Evolutionary conservation across 2,329 filamentous ascomycete species (phyloP).

Genomic region (Cercospora sp.): DNA sequence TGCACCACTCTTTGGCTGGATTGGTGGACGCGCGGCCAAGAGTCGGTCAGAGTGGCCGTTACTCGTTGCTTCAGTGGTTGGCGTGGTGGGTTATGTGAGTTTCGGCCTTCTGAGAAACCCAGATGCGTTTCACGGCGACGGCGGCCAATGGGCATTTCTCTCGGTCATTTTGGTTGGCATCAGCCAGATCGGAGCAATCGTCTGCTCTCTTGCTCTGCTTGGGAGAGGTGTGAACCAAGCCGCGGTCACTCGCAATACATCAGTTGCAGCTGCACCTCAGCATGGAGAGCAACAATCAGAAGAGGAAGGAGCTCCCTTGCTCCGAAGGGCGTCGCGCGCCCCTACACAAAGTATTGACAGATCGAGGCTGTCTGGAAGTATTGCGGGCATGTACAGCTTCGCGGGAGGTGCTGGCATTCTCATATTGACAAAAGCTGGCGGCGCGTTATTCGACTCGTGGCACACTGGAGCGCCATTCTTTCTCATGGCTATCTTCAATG

Average conservation of each 20-base stretch:
- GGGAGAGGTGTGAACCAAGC: constrained; percentile 69
- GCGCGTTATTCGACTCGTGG: constrained; percentile 75
- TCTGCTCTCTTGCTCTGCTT: constrained; percentile 87
- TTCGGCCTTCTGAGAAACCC: constrained; percentile 78
- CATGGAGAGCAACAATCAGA: constrained; percentile 8
- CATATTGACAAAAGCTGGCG: constrained; percentile 86
- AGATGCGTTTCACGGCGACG: constrained; percentile 67
- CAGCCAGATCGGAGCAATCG: constrained; percentile 94
- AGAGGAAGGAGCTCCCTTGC: constrained; percentile 33
- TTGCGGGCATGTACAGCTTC: constrained; percentile 90
- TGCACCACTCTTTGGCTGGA: constrained; percentile 83
- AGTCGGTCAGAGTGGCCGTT: constrained; percentile 65
- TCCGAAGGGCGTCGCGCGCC: constrained; percentile 14
- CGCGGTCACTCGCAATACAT: constrained; percentile 12
- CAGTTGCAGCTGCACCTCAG: constrained; percentile 3
- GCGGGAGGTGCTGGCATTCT: constrained; percentile 88
- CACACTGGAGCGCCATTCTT: constrained; percentile 83
- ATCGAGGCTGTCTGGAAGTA: constrained; percentile 79
- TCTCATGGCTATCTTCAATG: constrained; percentile 90
- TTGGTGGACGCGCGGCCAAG: constrained; percentile 66
- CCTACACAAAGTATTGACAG: constrained; percentile 22
- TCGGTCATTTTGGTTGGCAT: constrained; percentile 80
- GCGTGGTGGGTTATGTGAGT: constrained; percentile 72
- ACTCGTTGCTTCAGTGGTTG: constrained; percentile 67
- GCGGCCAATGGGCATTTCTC: constrained; percentile 56